Base-by-base conservation (phyloP, 2,329 filamentous ascomycete genomes). In the Magnaporthales sp. region DNA sequence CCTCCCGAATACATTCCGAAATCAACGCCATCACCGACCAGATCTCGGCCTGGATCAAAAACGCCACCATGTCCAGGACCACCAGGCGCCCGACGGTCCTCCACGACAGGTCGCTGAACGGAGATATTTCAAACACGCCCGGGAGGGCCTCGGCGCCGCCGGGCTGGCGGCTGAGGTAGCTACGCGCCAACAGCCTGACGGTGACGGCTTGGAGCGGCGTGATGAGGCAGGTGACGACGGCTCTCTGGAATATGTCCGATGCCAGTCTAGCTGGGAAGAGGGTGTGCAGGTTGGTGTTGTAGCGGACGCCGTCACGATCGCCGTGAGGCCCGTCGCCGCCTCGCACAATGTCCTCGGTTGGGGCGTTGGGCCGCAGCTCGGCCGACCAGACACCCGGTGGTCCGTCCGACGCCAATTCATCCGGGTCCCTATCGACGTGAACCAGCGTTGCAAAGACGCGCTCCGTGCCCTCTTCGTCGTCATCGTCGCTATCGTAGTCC, bases 401-500 rank as follows among this genome's bases (percentile, higher is more conserved):
- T 2, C 79, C 78, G 63, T 85, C 82, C 6, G 32, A 32, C 3
- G 78, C 80, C 0, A 83, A 77, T 62, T 86, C 84, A 3, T 80
- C 82, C 0, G 84, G 82, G 69, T 88, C 85, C 30, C 87, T 84
- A 67, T 88, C 85, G 67, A 88, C 87, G 69, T 83, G 86, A 65
- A 88, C 86, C 5, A 87, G 75, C 0, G 84, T 86, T 1, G 84
- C 81, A 66, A 81, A 84, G 27, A 86, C 76, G 63, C 81, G 79
- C 63, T 85, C 84, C 15, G 71, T 70, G 51, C 82, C 77, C 19
- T 84, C 84, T 63, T 86, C 84, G 66, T 87, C 85, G 62, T 87
- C 85, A 61, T 85, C 84, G 62, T 87, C 85, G 13, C 80, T 84
- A 11, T 77, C 81, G 67, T 83, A 84, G 56, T 85, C 84, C 67